Conservation (phyloP, 108 stramenopile genomes). For the Aurantiochytrium sp. region DNA sequence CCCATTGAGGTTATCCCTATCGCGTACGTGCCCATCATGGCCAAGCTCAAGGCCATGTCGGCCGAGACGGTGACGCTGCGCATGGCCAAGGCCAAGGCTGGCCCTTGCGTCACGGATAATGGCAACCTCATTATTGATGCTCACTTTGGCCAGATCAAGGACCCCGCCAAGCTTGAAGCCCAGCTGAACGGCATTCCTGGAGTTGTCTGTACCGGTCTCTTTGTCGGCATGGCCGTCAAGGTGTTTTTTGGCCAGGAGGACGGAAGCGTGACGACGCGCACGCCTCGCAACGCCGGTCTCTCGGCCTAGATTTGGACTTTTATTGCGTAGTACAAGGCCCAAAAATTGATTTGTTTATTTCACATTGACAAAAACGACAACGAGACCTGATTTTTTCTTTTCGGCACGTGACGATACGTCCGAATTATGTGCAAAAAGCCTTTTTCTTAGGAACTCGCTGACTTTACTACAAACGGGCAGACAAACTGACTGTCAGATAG, state of each 20-base stretch:
- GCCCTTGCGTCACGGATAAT: constrained; percentile 78
- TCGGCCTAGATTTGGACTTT: no score
- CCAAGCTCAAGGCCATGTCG: not conserved
- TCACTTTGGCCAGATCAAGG: constrained; percentile 84
- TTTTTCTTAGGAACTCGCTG: no score
- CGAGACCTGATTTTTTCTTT: no score
- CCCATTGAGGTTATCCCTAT: constrained; percentile 15
- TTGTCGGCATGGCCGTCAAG: constrained; percentile 90
- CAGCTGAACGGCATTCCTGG: constrained; percentile 88
- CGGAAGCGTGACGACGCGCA: constrained; percentile 58
- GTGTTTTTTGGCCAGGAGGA: constrained; percentile 89
- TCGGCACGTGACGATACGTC: no score
- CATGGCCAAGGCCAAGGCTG: constrained; percentile 74
- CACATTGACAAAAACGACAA: no score
- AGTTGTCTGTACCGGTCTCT: constrained; percentile 95
- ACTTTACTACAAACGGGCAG: no score
- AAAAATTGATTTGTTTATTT: no score
- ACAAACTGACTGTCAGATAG: no score
- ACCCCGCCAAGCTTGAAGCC: constrained; percentile 65
- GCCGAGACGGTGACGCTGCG: constrained; percentile 29
- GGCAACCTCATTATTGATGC: constrained; percentile 96
- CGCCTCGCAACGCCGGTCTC: not conserved
- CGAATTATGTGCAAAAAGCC: no score
- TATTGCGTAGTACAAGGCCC: no score
- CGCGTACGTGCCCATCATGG: not conserved